Evolutionary conservation across 2,329 filamentous ascomycete genomes (phyloP).

Genomic region (Lachnellula cervina): DNA sequence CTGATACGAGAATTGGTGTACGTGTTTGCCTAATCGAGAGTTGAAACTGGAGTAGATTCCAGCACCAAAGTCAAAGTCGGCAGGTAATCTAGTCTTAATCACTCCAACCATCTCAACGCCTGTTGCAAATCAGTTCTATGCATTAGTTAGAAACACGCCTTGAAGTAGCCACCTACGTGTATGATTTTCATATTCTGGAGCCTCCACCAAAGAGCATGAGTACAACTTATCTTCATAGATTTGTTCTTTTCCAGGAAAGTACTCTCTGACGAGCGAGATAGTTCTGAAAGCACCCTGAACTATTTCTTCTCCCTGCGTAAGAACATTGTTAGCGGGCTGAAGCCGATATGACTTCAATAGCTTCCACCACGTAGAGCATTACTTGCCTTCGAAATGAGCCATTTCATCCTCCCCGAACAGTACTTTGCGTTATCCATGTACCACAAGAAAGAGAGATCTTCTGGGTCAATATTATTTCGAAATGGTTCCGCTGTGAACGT

Average conservation of each 20-base stretch:
- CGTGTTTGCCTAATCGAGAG: not conserved
- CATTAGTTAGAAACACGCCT: not conserved
- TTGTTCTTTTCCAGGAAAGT: not conserved
- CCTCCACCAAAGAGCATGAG: not conserved
- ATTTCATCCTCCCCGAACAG: conserved; percentile 1
- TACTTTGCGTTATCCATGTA: not conserved
- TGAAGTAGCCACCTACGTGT: conserved; percentile 1
- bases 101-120: conserved; percentile 2
- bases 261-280: not conserved
- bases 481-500: not conserved
- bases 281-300: conserved; percentile 3
- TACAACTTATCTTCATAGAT: not conserved
- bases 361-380: no score
- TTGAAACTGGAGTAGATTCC: not conserved
- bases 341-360: no score
- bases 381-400: conserved; percentile 16
- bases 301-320: not conserved
- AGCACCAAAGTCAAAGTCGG: conserved; percentile 1
- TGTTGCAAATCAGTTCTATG: not conserved
- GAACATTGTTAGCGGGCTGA: no score
- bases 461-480: conserved; percentile 9
- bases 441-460: not conserved
- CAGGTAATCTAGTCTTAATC: not conserved
- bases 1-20: not conserved
- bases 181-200: conserved; percentile 6